phyloP scores from a whole-genome alignment of 1,139 yeast species.

The Lizanozyma gosingica region DNA sequence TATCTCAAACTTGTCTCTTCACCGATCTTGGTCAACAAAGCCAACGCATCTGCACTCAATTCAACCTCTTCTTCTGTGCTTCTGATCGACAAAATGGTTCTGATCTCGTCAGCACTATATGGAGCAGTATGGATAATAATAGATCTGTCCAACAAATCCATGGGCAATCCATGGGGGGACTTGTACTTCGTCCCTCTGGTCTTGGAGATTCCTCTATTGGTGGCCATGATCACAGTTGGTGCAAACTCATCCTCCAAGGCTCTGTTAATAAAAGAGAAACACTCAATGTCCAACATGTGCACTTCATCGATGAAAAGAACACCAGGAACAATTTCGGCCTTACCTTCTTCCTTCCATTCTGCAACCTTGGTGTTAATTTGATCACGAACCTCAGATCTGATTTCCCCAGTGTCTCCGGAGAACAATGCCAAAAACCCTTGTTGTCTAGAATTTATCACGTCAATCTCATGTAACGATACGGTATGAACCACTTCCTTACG shows the following conservation, averaged over 20 bases:
- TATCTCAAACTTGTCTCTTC: constrained; percentile 88
- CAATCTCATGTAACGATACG: constrained; percentile 93
- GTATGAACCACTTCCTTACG: constrained; percentile 94
- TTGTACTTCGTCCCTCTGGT: constrained; percentile 91
- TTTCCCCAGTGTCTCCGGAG: constrained; percentile 97
- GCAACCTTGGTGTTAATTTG: constrained; percentile 95
- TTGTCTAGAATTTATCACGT: constrained; percentile 94
- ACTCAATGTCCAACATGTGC: constrained; percentile 96
- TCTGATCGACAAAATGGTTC: constrained; percentile 78
- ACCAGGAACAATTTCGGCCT: constrained; percentile 98
- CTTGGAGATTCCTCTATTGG: constrained; percentile 87
- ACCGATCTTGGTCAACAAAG: constrained; percentile 85
- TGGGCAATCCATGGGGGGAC: constrained; percentile 95
- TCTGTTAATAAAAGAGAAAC: constrained; percentile 90
- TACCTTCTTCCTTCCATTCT: constrained; percentile 99
- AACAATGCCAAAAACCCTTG: constrained; percentile 96
- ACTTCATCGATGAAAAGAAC: constrained; percentile 97
- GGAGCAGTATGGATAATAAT: constrained; percentile 81
- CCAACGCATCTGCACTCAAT: constrained; percentile 73
- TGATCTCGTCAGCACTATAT: constrained; percentile 75
- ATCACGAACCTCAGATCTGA: constrained; percentile 90
- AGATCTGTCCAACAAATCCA: constrained; percentile 88
- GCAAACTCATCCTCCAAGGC: constrained; percentile 96
- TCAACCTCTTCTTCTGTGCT: constrained; percentile 97
- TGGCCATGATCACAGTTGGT: constrained; percentile 97